Percentiles rank a stretch among this genome's conserved stretches.
These are phyloP conservation scores for Populus pruinosa DNA, from an alignment of 345 rosid species.

Conservation along the genomic window DNA sequence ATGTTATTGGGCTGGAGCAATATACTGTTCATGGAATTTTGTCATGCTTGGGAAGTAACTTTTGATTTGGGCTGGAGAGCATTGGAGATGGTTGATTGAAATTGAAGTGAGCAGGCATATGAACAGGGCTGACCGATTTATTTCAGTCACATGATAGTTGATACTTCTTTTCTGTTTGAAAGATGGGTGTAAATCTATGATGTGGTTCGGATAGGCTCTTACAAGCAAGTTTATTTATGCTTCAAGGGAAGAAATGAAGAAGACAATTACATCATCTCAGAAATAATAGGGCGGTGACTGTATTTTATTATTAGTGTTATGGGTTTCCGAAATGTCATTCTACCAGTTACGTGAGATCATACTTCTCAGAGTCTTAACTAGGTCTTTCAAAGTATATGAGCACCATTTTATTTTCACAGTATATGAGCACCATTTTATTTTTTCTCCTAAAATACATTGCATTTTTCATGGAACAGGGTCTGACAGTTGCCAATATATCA, in stretches of 20 bases:
- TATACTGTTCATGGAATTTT: neutral
- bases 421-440: neutral
- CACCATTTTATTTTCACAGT: neutral
- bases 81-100: neutral
- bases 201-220: neutral
- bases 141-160: neutral
- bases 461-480: constrained; percentile 32
- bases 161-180: neutral
- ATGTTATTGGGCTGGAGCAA: neutral
- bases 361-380: neutral
- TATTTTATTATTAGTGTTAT: neutral
- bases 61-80: neutral
- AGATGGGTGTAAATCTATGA: neutral
- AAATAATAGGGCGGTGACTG: neutral
- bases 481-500: constrained; percentile 68
- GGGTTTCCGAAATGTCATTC: neutral
- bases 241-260: neutral
- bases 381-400: neutral
- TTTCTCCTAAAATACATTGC: constrained; percentile 14
- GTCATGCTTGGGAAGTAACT: neutral
- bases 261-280: neutral
- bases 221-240: neutral
- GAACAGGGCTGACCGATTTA: neutral
- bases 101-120: neutral
- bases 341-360: neutral